Base-by-base conservation (phyloP, 2,329 filamentous ascomycete genomes). In the Penicillium crustosum region DNA sequence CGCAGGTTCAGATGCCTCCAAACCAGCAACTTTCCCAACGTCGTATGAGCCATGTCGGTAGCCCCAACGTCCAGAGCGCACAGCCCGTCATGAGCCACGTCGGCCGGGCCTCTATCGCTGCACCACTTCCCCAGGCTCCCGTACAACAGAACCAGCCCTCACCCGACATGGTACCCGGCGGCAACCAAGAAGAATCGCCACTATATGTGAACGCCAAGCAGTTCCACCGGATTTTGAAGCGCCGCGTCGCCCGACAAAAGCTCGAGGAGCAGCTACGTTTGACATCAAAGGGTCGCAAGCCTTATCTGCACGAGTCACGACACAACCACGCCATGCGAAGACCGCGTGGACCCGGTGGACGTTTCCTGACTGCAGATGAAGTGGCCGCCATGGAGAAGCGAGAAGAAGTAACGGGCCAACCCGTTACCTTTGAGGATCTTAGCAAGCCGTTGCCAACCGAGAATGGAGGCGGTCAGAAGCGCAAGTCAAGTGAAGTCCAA, bases 191-290 rank as follows among this genome's bases (percentile, higher is more conserved):
- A 73, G 94, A 99, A 72, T 93, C 93, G 0, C 94, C 94, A 0
- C 81, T 99, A 1, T 99, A 99, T 68, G 94, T 99, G 70, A 99
- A 99, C 69, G 94, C 94, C 6, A 99, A 99, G 75, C 94, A 99
- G 70, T 99, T 99, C 67, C 94, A 99, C 73, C 89, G 94, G 27
- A 99, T 99, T 49, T 78, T 99, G 54, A 97, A 99, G 81, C 86
- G 94, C 57, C 86, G 94, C 58, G 91, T 97, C 62, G 94, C 94
- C 7, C 86, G 94, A 35, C 94, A 97, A 75, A 91, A 91, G 73
- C 82, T 99, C 17, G 94, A 99, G 74, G 94, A 99, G 74, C 90
- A 93, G 54, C 78, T 99, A 43, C 86, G 94, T 42, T 79, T 97
- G 57, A 97, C 94, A 0, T 95, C 89, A 10, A 99, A 99, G 78